These are phyloP conservation scores for Aureobasidium subglaciale DNA, from an alignment of 2,329 filamentous ascomycete genomes.

Conservation along the genomic window DNA sequence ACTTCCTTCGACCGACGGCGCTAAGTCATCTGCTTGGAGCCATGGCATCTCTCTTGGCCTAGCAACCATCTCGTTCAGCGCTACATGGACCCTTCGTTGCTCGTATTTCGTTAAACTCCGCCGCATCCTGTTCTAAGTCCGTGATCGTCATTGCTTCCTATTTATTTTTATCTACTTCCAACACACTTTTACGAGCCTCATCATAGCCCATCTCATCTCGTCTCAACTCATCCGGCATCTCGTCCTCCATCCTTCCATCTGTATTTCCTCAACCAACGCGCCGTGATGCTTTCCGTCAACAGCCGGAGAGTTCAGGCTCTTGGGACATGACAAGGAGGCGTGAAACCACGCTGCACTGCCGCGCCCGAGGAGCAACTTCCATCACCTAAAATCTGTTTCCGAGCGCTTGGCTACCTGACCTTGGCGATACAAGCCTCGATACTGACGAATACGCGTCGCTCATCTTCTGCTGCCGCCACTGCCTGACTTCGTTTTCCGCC, in stretches of 20 bases:
- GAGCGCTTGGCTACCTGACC: background rate
- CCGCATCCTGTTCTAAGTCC: background rate
- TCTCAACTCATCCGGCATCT: background rate
- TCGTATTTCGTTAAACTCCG: background rate
- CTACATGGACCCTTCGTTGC: background rate
- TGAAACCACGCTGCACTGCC: background rate
- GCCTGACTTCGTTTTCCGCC: background rate
- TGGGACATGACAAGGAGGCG: background rate
- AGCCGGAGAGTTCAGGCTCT: background rate
- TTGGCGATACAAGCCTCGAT: background rate
- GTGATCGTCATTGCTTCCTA: background rate
- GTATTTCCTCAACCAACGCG: background rate
- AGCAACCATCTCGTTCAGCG: background rate
- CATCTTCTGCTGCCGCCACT: background rate
- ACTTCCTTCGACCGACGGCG: slow-evolving; percentile 1
- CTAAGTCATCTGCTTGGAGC: background rate
- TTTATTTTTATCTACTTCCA: background rate
- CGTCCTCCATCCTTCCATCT: background rate
- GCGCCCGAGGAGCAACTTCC: background rate
- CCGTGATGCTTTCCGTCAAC: background rate
- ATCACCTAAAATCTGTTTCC: no score
- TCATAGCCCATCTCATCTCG: background rate
- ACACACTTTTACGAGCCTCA: background rate
- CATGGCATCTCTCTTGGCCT: slow-evolving; percentile 10
- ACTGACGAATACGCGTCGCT: background rate